phyloP scores from a whole-genome alignment of 2,329 filamentous ascomycete genomes.

The Metarhizium anisopliae region DNA sequence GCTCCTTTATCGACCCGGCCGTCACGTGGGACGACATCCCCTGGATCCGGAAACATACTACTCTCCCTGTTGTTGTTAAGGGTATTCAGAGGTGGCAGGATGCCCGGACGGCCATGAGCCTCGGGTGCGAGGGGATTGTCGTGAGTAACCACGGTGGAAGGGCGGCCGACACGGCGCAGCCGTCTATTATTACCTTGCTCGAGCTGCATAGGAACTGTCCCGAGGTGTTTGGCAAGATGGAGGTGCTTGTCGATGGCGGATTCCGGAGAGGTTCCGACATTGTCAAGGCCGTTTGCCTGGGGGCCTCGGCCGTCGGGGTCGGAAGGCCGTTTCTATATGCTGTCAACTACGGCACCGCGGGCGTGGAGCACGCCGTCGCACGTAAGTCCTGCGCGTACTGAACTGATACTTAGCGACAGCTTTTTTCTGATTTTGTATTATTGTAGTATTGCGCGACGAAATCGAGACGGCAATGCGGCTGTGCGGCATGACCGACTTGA shows the following conservation, averaged over 20 bases:
- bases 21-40: slow-evolving; percentile 56
- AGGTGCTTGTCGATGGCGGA: slow-evolving; percentile 57
- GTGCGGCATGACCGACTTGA: slow-evolving; percentile 51
- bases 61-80: slow-evolving; percentile 41
- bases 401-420: background rate
- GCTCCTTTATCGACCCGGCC: slow-evolving; percentile 46
- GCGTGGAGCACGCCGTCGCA: slow-evolving; percentile 42
- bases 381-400: slow-evolving; percentile 29
- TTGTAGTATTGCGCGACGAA: slow-evolving; percentile 41
- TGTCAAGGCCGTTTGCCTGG: slow-evolving; percentile 57
- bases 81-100: slow-evolving; percentile 61
- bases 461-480: slow-evolving; percentile 58
- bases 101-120: slow-evolving; percentile 48
- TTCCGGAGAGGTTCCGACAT: slow-evolving; percentile 58
- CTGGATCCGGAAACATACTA: slow-evolving; percentile 42
- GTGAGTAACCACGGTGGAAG: slow-evolving; percentile 64
- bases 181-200: slow-evolving; percentile 49
- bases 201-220: slow-evolving; percentile 55
- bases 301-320: slow-evolving; percentile 54
- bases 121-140: slow-evolving; percentile 58
- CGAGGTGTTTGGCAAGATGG: slow-evolving; percentile 48
- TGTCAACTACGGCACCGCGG: slow-evolving; percentile 51
- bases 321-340: slow-evolving; percentile 53
- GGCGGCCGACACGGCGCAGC: slow-evolving; percentile 38
- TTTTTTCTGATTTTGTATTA: background rate